Base-by-base conservation (phyloP, 306 rosid species). In the Luffa acutangula region DNA sequence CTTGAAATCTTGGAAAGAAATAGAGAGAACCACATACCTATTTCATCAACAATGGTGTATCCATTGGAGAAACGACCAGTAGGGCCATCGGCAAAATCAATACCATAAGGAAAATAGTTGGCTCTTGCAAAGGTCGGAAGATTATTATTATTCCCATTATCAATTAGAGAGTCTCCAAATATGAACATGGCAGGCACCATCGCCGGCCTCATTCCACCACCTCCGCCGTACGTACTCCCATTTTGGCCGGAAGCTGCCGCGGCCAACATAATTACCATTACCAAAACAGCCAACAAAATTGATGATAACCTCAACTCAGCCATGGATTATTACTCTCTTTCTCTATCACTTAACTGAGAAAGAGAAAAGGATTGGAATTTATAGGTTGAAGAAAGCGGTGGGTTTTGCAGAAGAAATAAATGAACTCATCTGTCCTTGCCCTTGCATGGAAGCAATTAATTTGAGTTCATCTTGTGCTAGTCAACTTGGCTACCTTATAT, bases 41-140 rank as follows among this genome's bases (percentile, higher is more conserved):
- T 89, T 81, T 88, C 91, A 80, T 95, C 98, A 80, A 92, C 98
- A 52, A 92, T 82, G 78, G 97, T 95, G 85, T 87, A 95, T 63
- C 97, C 98, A 84, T 95, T 95, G 17, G 91, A 87, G 90, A 95
- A 95, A 63, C 98, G 93, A 63, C 98, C 97, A 43, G 97, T 92
- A 2, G 98, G 96, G 33, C 98, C 97, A 2, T 82, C 89, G n/a
- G 78, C 81, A 87, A 95, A 95, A 83, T 95, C 98, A 20, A 95
- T 91, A 62, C 98, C 98, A 43, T 95, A 95, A 53, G 98, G 98
- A 36, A 82, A 88, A 79, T 92, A 95, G 82, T 95, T 88, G n/a
- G 97, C 97, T 83, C 91, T 91, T 59, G 98, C 98, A 65, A 95
- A 84, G 12, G 98, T 91, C 39, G 93, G 87, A 48, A 95, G 85